phyloP scores from a whole-genome alignment of 331 rosid genomes.

The Erythrophleum ivorense region DNA sequence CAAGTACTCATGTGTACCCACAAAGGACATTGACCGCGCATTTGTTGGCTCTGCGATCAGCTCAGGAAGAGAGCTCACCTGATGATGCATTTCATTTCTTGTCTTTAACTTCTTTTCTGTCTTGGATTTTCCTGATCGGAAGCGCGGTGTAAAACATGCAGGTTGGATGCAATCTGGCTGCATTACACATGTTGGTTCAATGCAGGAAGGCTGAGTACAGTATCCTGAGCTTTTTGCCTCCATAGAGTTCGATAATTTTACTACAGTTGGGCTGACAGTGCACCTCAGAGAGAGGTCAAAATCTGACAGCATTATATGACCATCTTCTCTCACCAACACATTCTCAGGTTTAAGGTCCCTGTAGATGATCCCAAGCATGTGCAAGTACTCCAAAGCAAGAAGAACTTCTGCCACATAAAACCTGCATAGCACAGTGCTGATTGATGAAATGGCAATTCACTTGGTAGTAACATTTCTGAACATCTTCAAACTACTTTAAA shows the following conservation, averaged over 20 bases:
- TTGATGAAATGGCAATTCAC: slow-evolving; percentile 23
- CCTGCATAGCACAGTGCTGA: slow-evolving; percentile 55
- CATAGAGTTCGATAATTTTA: slow-evolving; percentile 61
- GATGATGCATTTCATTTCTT: slow-evolving; percentile 69
- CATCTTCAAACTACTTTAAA: neutral
- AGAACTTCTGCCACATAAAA: slow-evolving; percentile 97
- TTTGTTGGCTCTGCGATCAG: slow-evolving; percentile 88
- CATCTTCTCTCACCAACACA: slow-evolving; percentile 94
- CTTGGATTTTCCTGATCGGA: slow-evolving; percentile 65
- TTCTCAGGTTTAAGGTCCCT: slow-evolving; percentile 97
- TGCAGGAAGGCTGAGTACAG: slow-evolving; percentile 84
- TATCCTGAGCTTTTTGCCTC: slow-evolving; percentile 72
- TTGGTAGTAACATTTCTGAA: neutral
- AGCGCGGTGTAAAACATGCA: slow-evolving; percentile 78
- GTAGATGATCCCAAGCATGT: slow-evolving; percentile 96
- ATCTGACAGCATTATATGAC: slow-evolving; percentile 97
- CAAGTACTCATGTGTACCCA: slow-evolving; percentile 94
- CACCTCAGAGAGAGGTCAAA: slow-evolving; percentile 95
- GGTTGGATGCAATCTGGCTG: slow-evolving; percentile 89
- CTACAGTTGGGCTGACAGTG: slow-evolving; percentile 85
- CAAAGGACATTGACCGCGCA: slow-evolving; percentile 97
- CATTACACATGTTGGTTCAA: slow-evolving; percentile 79
- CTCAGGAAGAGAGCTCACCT: slow-evolving; percentile 83
- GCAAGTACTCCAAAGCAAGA: slow-evolving; percentile 96
- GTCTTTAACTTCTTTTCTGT: slow-evolving; percentile 67